Evolutionary conservation across 2,329 filamentous ascomycete species (phyloP), one percentile per base, ranked within the genome.

Genomic region (Dactylellina leptospora): DNA sequence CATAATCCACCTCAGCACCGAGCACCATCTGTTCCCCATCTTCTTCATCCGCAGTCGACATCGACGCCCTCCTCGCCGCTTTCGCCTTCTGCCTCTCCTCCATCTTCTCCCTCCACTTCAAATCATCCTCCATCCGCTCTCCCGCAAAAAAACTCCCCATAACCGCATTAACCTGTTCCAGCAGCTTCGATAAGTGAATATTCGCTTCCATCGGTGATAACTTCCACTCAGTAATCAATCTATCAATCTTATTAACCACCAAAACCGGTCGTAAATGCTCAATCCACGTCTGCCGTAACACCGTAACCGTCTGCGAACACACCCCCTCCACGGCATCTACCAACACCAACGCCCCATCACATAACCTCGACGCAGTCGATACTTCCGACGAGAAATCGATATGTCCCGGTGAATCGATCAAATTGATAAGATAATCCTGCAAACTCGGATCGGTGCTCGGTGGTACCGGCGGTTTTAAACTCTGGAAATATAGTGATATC

Each of bases 351-450:
- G 95, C 95, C 36, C 95, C 95, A 79, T 99, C 95, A 76, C 95
- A 97, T 16, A 99, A 83, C 60, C 95, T 86, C 8, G 93, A 97
- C 1, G 95, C 95, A 0, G 93, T 97, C 0, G 93, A 97, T 0
- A 99, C 95, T 79, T 99, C 95, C 75, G 92, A 96, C 82, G 93
- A 97, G 80, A 99, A 99, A 81, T 99, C 95, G 75, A 99, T 97
- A 79, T 99, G 95, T 1, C 95, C 95, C 0, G 95, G 95, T 0
- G 95, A 97, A 81, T 99, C 95, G 78, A 99, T 99, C 66, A 99
- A 82, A 80, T 99, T 99, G 82, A 99, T 91, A 74, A 99, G 84
- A 78, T 96, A 97, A 80, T 99, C 93, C 78, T 92, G 92, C 44
- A 61, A 47, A 10, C 53, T 53, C 40, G 69, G 69, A 3, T 53